These are phyloP conservation scores for Irpex sp. DNA, from an alignment of 1,284 basidiomycete genomes.

Conservation along the genomic window DNA sequence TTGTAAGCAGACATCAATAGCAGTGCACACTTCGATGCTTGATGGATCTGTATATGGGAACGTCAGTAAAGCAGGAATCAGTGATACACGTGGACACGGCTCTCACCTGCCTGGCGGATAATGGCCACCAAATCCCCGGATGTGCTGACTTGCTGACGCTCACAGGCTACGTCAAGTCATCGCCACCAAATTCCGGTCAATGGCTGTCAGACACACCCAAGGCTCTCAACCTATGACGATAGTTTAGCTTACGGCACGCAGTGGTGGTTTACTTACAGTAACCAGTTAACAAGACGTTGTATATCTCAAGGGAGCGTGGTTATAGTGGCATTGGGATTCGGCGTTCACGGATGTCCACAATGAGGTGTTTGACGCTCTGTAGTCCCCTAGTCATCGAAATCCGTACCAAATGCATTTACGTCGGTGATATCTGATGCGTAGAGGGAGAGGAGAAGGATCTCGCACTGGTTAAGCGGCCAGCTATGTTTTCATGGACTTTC, in stretches of 20 bases:
- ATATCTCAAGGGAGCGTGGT: no score
- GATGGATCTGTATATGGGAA: neutral
- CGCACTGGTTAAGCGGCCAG: no score
- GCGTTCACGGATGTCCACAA: no score
- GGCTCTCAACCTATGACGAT: neutral
- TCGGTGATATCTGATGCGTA: no score
- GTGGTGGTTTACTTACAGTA: neutral
- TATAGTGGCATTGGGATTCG: no score
- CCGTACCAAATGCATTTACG: no score
- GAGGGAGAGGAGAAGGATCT: no score
- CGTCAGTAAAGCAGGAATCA: neutral
- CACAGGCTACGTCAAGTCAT: neutral
- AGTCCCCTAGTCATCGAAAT: no score
- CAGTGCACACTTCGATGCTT: neutral
- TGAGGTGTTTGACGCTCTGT: no score
- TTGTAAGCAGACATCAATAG: neutral
- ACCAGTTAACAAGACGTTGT: no score
- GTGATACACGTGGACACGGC: neutral
- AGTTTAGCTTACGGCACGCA: neutral
- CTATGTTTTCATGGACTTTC: neutral
- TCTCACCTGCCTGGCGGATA: neutral
- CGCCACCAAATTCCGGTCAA: neutral
- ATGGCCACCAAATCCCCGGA: neutral
- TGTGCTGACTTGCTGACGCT: neutral
- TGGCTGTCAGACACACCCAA: neutral